A percentile compares a stretch with the other conserved stretches of the same genome.
Conservation (phyloP, 495 filamentous ascomycete species). For the Acidiella bohemica region DNA sequence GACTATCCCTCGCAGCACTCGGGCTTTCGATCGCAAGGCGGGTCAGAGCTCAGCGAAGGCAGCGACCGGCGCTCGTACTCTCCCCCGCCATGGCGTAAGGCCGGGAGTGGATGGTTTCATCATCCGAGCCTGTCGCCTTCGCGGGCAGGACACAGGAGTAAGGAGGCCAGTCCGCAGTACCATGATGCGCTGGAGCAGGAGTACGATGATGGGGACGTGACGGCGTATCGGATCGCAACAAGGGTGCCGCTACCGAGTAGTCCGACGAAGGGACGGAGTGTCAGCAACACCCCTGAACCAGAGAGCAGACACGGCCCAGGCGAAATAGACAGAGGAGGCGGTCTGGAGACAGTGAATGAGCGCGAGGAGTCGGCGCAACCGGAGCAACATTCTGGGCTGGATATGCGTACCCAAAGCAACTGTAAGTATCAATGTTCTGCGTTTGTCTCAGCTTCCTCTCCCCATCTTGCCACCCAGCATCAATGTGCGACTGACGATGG, state of each 20-base stretch:
- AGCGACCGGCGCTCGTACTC: constrained; percentile 28
- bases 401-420: constrained; percentile 14
- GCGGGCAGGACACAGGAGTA: constrained; percentile 23
- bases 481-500: constrained; percentile 21
- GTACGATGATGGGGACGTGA: constrained; percentile 44
- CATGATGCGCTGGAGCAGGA: constrained; percentile 41
- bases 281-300: constrained; percentile 17
- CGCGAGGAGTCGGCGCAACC: not conserved
- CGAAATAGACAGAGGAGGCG: constrained; percentile 16
- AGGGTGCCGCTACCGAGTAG: constrained; percentile 45
- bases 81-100: constrained; percentile 43
- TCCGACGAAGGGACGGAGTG: constrained; percentile 39
- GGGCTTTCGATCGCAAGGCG: constrained; percentile 43
- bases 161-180: constrained; percentile 39
- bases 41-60: constrained; percentile 26
- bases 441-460: not conserved
- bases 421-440: constrained; percentile 13
- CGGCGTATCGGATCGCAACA: constrained; percentile 28
- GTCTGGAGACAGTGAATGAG: constrained; percentile 6
- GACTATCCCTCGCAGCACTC: constrained; percentile 60
- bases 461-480: not conserved
- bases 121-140: constrained; percentile 36
- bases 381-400: not conserved
- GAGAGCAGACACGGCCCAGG: constrained; percentile 6
- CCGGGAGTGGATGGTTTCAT: constrained; percentile 48